Base-by-base conservation (phyloP, 2,329 filamentous ascomycete species). In the Fusarium floridanum region DNA sequence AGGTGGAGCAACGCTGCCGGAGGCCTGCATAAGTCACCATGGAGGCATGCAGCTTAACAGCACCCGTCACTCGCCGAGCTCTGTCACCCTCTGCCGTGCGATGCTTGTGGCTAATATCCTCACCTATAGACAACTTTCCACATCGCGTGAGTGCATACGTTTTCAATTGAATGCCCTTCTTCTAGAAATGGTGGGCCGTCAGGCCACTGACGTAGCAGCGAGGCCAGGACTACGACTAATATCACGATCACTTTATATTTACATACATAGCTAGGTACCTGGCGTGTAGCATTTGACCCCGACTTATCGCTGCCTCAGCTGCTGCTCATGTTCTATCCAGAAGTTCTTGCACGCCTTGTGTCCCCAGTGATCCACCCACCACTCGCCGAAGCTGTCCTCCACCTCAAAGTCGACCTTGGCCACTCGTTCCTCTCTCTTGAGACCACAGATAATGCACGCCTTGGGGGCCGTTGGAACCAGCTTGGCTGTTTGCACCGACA, bases 301-400 rank as follows among this genome's bases (percentile, higher is more conserved):
- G 39, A 63, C 37, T 81, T 76, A 97, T 78, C 93, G 89, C 77
- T 93, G 92, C 73, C 91, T 89, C 74, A 98, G 85, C 67, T 87
- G 87, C 63, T 87, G 87, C 81, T 94, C 93, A 81, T 97, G 92
- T 77, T 92, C 87, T 68, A 92, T 85, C 96, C 96, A 98, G 80
- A 98, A 98, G 72, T 93, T 92, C 81, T 90, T 90, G 83, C 96
- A 98, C 22, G 90, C 89, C 71, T 90, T 86, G 83, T 95, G 93
- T 0, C 93, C 94, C 93, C 95, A 95, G 81, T 96, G 92, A 55
- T 98, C 95, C 48, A 93, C 87, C 96, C 96, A 98, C 94, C 95
- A 98, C 85, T 98, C 96, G 14, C 95, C 95, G 86, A 98, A 98
- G 81, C 93, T 95, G 82, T 98, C 96, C 78, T 96, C 92, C 10